Conservation (phyloP, 345 rosid species). For the Murraya koenigii region DNA sequence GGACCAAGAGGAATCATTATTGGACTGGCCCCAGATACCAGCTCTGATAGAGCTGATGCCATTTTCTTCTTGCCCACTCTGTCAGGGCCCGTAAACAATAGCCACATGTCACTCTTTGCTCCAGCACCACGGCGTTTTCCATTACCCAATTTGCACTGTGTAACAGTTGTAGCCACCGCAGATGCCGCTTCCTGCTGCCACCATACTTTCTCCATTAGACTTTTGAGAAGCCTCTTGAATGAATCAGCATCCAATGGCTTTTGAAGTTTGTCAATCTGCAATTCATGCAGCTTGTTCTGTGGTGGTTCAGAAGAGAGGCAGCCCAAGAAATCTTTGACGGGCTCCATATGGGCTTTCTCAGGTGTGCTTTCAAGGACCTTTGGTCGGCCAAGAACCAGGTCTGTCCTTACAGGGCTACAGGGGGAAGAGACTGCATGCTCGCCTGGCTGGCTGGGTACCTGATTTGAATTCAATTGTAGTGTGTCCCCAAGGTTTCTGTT, state of each 20-base stretch:
- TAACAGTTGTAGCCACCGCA: slow-evolving; percentile 69
- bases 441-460: slow-evolving; percentile 27
- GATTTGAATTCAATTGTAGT: slow-evolving; percentile 32
- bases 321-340: slow-evolving; percentile 62
- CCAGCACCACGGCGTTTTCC: slow-evolving; percentile 54
- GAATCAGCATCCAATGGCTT: slow-evolving; percentile 56
- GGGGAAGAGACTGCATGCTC: slow-evolving; percentile 41
- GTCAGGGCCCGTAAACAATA: slow-evolving; percentile 86
- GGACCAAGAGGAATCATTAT: slow-evolving; percentile 62
- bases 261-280: slow-evolving; percentile 36
- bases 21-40: slow-evolving; percentile 50
- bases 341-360: slow-evolving; percentile 33
- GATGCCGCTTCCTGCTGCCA: slow-evolving; percentile 97
- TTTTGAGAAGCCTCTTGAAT: slow-evolving; percentile 77
- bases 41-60: slow-evolving; percentile 75
- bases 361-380: slow-evolving; percentile 36
- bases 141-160: slow-evolving; percentile 65
- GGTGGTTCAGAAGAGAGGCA: slow-evolving; percentile 61
- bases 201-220: slow-evolving; percentile 72
- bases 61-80: slow-evolving; percentile 81
- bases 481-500: slow-evolving; percentile 40
- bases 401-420: slow-evolving; percentile 80
- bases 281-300: slow-evolving; percentile 39
- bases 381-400: slow-evolving; percentile 69
- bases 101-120: slow-evolving; percentile 76